Conservation (phyloP, 106 monocot species). For the Dendrobium catenatum region DNA sequence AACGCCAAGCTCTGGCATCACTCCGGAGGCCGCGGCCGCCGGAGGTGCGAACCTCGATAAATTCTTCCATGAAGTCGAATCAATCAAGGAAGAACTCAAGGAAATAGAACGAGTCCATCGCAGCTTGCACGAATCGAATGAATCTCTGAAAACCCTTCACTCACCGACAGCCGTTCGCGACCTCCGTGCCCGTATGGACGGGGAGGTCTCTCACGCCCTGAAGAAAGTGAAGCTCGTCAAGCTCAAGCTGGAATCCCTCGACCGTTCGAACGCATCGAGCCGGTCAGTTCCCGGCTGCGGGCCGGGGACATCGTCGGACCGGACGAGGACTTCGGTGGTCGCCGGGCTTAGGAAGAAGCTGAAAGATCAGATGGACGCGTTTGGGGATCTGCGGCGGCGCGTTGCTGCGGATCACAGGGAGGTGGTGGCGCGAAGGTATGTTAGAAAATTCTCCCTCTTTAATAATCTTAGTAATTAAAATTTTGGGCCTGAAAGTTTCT, state of each 20-base stretch:
- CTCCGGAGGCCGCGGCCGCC: conserved; percentile 14
- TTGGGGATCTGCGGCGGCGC: conserved; percentile 22
- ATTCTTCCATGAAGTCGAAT: conserved; percentile 40
- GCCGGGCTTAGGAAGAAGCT: conserved; percentile 34
- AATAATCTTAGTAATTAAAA: no score
- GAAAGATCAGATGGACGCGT: conserved; percentile 35
- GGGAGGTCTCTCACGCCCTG: conserved; percentile 28
- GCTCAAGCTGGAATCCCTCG: conserved; percentile 36
- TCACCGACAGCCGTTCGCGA: conserved; percentile 18
- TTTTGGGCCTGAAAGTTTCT: no score
- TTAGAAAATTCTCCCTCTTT: no score
- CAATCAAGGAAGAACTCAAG: conserved; percentile 24
- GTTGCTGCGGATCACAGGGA: conserved; percentile 29
- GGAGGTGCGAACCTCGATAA: conserved; percentile 25
- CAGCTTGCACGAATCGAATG: conserved; percentile 28
- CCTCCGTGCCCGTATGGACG: conserved; percentile 32
- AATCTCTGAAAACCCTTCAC: conserved; percentile 25
- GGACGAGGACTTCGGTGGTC: conserved; percentile 37
- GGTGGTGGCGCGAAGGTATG: conserved; percentile 21
- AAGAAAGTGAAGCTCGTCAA: conserved; percentile 36
- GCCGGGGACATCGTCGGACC: conserved; percentile 36
- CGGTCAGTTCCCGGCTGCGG: conserved; percentile 30
- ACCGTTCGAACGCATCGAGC: conserved; percentile 34
- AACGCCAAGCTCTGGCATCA: conserved; percentile 10
- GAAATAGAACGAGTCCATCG: conserved; percentile 21